A percentile compares a stretch with the other conserved stretches of the same genome.
These are phyloP conservation scores for Trichoderma reesei DNA, from an alignment of 495 filamentous ascomycete species.

Conservation along the genomic window DNA sequence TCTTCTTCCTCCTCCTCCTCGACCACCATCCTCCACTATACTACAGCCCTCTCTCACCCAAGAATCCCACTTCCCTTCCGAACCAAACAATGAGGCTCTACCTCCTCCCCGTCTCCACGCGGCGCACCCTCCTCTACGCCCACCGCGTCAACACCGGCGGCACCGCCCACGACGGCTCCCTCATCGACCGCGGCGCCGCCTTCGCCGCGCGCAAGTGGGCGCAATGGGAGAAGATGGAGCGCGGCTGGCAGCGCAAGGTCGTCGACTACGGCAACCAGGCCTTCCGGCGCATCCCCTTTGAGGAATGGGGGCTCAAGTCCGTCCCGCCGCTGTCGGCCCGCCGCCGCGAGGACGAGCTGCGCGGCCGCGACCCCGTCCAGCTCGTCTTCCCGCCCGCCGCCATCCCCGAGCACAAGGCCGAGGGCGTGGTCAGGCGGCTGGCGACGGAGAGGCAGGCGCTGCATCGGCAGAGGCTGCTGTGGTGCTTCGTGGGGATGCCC, in stretches of 20 bases:
- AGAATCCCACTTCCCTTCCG: background rate
- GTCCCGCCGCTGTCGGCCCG: slow-evolving; percentile 73
- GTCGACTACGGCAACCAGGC: slow-evolving; percentile 79
- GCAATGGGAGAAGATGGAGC: slow-evolving; percentile 73
- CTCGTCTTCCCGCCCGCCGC: slow-evolving; percentile 67
- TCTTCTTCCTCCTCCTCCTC: too few species aligned
- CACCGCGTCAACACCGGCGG: slow-evolving; percentile 49
- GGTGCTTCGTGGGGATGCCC: slow-evolving; percentile 74
- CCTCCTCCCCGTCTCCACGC: slow-evolving; percentile 87
- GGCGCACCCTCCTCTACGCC: slow-evolving; percentile 87
- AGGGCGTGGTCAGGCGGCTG: slow-evolving; percentile 50
- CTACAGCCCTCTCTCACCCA: too few species aligned
- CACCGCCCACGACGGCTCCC: slow-evolving; percentile 38
- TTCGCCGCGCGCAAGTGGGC: slow-evolving; percentile 70
- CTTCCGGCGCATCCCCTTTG: slow-evolving; percentile 79
- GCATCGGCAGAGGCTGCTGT: slow-evolving; percentile 66
- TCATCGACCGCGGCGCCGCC: slow-evolving; percentile 52
- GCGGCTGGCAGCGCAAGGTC: slow-evolving; percentile 77
- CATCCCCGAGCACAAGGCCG: slow-evolving; percentile 51
- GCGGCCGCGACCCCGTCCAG: slow-evolving; percentile 58
- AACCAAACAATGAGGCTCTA: slow-evolving; percentile 71
- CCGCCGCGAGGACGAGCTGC: slow-evolving; percentile 48
- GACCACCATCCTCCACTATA: too few species aligned
- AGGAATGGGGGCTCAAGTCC: slow-evolving; percentile 96
- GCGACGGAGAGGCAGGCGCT: slow-evolving; percentile 70